Percentiles rank a stretch among this genome's conserved stretches.
These are phyloP conservation scores for Isoetes taiwanensis DNA, from an alignment of 75 land plant genomes.

Conservation along the genomic window DNA sequence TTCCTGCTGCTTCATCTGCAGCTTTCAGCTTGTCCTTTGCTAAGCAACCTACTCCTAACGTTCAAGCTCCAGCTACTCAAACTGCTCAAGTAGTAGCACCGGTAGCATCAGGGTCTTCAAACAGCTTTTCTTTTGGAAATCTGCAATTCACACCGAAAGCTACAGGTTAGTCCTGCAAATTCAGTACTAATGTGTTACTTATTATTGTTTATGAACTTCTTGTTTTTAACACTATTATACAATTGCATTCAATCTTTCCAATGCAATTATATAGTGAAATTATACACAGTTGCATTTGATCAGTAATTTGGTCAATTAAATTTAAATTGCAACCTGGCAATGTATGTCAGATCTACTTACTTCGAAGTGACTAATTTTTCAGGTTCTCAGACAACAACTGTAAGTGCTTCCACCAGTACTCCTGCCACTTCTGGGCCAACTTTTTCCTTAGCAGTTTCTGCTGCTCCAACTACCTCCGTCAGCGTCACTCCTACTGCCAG, in stretches of 20 bases:
- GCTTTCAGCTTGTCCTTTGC: constrained; percentile 9
- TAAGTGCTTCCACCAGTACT: not conserved
- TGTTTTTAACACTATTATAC: too few relatives aligned
- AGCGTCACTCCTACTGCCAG: too few relatives aligned
- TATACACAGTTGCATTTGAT: too few relatives aligned
- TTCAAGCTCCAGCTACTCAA: not conserved
- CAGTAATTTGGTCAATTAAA: not conserved
- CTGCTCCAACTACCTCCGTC: constrained; percentile 6
- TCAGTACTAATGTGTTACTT: not conserved
- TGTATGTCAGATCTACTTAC: not conserved
- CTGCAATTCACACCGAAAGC: not conserved
- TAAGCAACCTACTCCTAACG: not conserved
- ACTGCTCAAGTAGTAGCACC: not conserved
- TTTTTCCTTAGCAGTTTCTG: not conserved
- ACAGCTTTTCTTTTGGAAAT: not conserved
- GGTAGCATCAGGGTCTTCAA: not conserved
- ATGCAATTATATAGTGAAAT: too few relatives aligned
- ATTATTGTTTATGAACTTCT: too few relatives aligned
- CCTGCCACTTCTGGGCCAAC: not conserved
- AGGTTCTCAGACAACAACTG: not conserved
- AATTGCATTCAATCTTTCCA: too few relatives aligned
- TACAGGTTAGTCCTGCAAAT: not conserved
- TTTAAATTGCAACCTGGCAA: not conserved
- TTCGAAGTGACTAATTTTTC: too few relatives aligned
- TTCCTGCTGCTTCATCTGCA: constrained; percentile 8